A percentile compares a stretch with the other conserved stretches of the same genome.
Evolutionary conservation across 2,329 filamentous ascomycete genomes (phyloP).

Genomic region (Diaporthe aspalathi): DNA sequence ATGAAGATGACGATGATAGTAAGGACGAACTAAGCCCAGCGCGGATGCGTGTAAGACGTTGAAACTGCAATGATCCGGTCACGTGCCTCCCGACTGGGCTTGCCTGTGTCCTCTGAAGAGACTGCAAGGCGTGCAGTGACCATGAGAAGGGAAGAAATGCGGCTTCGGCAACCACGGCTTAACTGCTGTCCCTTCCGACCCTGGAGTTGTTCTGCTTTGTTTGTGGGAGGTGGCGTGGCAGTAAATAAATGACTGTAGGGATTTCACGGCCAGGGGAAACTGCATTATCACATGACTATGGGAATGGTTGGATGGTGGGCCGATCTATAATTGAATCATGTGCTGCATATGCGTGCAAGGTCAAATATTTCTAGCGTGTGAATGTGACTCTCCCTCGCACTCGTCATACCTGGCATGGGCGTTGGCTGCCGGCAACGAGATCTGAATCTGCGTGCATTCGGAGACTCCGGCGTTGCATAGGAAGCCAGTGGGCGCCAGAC

Average conservation of each 20-base stretch:
- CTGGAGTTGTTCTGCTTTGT: background rate
- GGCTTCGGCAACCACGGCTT: background rate
- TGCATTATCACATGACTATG: background rate
- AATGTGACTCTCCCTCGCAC: background rate
- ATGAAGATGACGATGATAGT: background rate
- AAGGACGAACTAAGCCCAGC: background rate
- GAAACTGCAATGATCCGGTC: background rate
- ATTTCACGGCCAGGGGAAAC: background rate
- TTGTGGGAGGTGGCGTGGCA: background rate
- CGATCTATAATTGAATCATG: conserved; percentile 9
- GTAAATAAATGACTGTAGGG: background rate
- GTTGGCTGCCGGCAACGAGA: background rate
- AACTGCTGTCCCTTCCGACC: background rate
- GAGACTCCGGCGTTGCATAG: background rate
- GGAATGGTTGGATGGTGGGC: background rate
- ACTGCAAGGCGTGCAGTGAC: too few species aligned
- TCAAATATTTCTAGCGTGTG: background rate
- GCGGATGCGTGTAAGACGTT: background rate
- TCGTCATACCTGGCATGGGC: background rate
- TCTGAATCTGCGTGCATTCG: background rate
- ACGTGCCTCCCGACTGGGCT: background rate
- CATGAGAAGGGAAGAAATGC: background rate
- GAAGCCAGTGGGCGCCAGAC: conserved; percentile 7
- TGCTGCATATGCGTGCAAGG: conserved; percentile 21
- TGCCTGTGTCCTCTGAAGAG: too few species aligned